Percentiles rank a stretch among this genome's conserved stretches.
Conservation (phyloP, 2,329 filamentous ascomycete genomes). For the Akanthomyces muscarius region DNA sequence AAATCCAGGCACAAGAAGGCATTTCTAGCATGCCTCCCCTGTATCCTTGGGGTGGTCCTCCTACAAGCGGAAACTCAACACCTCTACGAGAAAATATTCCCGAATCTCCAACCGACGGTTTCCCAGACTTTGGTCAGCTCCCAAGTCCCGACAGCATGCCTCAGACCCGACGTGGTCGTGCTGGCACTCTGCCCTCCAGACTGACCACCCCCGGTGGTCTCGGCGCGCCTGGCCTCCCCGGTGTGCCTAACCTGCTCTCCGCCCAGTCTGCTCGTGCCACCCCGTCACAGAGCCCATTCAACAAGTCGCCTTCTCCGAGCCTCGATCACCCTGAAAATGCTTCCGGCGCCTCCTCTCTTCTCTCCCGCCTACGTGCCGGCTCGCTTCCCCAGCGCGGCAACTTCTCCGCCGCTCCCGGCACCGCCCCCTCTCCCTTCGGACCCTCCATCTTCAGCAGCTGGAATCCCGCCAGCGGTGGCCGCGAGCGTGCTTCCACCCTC, state of each 20-base stretch:
- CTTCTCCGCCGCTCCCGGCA: slow-evolving; percentile 54
- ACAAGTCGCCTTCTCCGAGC: slow-evolving; percentile 59
- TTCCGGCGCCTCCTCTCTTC: slow-evolving; percentile 67
- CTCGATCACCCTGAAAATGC: slow-evolving; percentile 47
- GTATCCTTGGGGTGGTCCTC: slow-evolving; percentile 88
- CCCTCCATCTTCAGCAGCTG: slow-evolving; percentile 88
- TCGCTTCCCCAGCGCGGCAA: slow-evolving; percentile 89
- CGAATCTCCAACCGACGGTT: slow-evolving; percentile 92
- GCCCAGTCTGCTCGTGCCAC: slow-evolving; percentile 81
- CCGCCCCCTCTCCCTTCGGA: slow-evolving; percentile 66
- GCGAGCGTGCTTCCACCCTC: slow-evolving; percentile 82
- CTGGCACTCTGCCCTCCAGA: slow-evolving; percentile 92
- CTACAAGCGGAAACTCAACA: slow-evolving; percentile 93
- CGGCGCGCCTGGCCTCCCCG: slow-evolving; percentile 45
- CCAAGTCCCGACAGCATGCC: slow-evolving; percentile 63
- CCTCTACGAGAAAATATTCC: slow-evolving; percentile 96
- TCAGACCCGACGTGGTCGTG: slow-evolving; percentile 74
- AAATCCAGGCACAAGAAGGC: slow-evolving; percentile 96
- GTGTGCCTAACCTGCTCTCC: slow-evolving; percentile 50
- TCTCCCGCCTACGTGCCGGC: slow-evolving; percentile 83
- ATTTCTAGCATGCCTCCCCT: slow-evolving; percentile 62
- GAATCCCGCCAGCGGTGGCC: slow-evolving; percentile 61
- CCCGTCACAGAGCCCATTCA: slow-evolving; percentile 80
- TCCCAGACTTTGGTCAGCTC: slow-evolving; percentile 80
- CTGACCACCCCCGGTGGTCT: slow-evolving; percentile 74